A percentile compares a stretch with the other conserved stretches of the same genome.
phyloP scores from a whole-genome alignment of 129 eudicot genomes.

The Lactuca saligna region DNA sequence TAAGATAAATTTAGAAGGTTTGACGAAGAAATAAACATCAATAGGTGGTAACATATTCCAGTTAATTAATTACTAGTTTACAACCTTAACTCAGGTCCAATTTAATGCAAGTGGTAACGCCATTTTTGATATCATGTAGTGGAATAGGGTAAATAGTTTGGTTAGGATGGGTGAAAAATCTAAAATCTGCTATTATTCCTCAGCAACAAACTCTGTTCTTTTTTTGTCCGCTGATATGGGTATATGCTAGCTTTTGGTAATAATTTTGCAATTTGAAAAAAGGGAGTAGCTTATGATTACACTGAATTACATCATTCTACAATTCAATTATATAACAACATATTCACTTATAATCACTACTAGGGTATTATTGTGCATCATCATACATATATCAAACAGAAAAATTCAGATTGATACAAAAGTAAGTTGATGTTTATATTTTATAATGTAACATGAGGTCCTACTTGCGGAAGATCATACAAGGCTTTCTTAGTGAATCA shows the following conservation, averaged over 20 bases:
- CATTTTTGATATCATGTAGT: not conserved
- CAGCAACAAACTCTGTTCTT: too few species aligned
- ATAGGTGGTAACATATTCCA: not conserved
- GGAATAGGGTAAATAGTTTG: not conserved
- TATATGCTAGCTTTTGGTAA: too few species aligned
- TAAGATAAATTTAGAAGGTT: not conserved
- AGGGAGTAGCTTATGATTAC: too few species aligned
- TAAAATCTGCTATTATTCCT: not conserved
- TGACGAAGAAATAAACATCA: not conserved
- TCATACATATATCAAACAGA: not conserved
- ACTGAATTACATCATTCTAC: too few species aligned
- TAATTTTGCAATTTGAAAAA: too few species aligned
- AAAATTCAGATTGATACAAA: not conserved
- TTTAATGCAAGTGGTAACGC: slow-evolving; percentile 25
- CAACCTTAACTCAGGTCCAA: not conserved
- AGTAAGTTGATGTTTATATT: not conserved
- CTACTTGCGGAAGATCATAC: not conserved
- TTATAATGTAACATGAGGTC: not conserved
- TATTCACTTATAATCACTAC: too few species aligned
- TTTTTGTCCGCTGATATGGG: too few species aligned
- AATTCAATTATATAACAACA: too few species aligned
- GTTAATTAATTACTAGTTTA: slow-evolving; percentile 1
- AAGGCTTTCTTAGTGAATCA: not conserved
- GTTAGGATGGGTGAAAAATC: not conserved
- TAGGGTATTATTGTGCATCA: not conserved